These are phyloP conservation scores for Biscogniauxia sp. DNA, from an alignment of 2,329 filamentous ascomycete species.

Conservation along the genomic window DNA sequence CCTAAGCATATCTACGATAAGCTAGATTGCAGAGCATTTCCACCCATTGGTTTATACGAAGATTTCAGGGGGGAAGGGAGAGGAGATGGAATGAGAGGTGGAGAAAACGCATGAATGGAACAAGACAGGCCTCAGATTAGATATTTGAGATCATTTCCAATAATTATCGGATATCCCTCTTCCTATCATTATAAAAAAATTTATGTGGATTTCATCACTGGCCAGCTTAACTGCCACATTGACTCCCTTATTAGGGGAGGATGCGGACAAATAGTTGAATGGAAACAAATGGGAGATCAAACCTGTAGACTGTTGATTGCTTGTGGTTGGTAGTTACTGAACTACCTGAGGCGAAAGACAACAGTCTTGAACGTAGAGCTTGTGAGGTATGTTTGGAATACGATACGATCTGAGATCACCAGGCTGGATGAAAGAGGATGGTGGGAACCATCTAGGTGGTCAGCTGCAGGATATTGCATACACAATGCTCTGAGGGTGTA, in stretches of 20 bases:
- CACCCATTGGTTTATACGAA: too few relatives aligned
- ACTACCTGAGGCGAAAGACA: background rate
- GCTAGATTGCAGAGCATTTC: too few relatives aligned
- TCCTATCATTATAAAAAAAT: slow-evolving; percentile 57
- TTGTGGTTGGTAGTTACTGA: too few relatives aligned
- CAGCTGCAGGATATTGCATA: too few relatives aligned
- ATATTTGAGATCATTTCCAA: slow-evolving; percentile 60
- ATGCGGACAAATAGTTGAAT: slow-evolving; percentile 26
- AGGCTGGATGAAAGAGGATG: background rate
- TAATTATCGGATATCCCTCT: slow-evolving; percentile 61
- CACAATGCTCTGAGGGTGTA: too few relatives aligned
- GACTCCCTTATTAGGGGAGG: background rate
- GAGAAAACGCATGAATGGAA: background rate
- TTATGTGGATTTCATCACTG: slow-evolving; percentile 59
- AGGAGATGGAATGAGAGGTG: background rate
- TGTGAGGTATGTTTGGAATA: background rate
- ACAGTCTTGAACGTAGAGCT: background rate
- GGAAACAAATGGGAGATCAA: background rate
- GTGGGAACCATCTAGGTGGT: too few relatives aligned
- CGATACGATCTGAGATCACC: too few relatives aligned
- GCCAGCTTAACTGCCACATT: slow-evolving; percentile 34
- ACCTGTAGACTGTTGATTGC: background rate
- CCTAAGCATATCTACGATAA: too few relatives aligned
- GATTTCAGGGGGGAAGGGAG: background rate
- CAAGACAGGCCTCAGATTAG: slow-evolving; percentile 55